A percentile compares a stretch with the other conserved stretches of the same genome.
Evolutionary conservation across 1,284 basidiomycete genomes (phyloP).

Genomic region (Flammula alnicola): DNA sequence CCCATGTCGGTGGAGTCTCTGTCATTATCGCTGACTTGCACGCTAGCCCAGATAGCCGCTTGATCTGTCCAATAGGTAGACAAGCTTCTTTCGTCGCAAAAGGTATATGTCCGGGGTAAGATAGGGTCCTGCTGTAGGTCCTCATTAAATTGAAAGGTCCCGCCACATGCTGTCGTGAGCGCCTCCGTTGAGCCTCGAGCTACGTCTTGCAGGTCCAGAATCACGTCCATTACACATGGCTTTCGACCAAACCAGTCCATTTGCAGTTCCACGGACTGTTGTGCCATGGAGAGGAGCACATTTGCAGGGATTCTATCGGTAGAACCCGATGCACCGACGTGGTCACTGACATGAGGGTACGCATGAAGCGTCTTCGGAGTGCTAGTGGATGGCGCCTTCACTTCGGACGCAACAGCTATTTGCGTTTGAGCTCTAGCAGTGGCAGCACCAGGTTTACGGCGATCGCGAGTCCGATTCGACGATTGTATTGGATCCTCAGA

Average conservation of each 20-base stretch:
- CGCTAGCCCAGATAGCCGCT: conserved; percentile 34
- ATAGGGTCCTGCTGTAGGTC: conserved; percentile 13
- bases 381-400: conserved; percentile 6
- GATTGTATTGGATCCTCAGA: conserved; percentile 15
- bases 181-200: conserved; percentile 29
- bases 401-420: conserved; percentile 11
- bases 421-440: conserved; percentile 1
- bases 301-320: conserved; percentile 15
- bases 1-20: conserved; percentile 11
- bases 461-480: conserved; percentile 12
- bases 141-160: conserved; percentile 12
- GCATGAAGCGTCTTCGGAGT: conserved; percentile 8
- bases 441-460: conserved; percentile 11
- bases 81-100: conserved; percentile 34
- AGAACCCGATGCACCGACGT: neutral
- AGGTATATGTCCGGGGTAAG: conserved; percentile 30
- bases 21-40: conserved; percentile 21
- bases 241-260: conserved; percentile 26
- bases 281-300: conserved; percentile 31
- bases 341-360: conserved; percentile 11
- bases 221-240: conserved; percentile 43
- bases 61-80: conserved; percentile 45
- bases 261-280: conserved; percentile 30
- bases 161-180: conserved; percentile 19
- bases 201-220: conserved; percentile 40